These are phyloP conservation scores for Capronia americana DNA, from an alignment of 2,329 filamentous ascomycete species.

Conservation along the genomic window DNA sequence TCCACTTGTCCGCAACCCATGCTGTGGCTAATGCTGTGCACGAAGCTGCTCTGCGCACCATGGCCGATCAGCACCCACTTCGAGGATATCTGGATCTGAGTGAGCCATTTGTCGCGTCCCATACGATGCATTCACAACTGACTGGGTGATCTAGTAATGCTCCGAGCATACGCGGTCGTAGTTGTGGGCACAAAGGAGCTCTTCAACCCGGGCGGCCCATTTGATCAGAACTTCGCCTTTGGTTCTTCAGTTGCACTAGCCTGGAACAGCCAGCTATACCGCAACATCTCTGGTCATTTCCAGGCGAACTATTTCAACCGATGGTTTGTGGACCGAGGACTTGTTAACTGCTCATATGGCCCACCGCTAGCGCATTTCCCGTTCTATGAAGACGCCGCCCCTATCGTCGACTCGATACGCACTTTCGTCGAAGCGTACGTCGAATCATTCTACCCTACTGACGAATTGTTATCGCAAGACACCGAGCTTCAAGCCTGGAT, in stretches of 20 bases:
- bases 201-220: not conserved
- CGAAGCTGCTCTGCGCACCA: not conserved
- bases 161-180: not conserved
- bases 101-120: not conserved
- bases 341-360: not conserved
- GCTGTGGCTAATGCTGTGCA: not conserved
- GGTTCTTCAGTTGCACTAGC: not conserved
- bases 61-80: conserved; percentile 2
- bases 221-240: conserved; percentile 1
- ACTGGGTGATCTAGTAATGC: not conserved
- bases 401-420: not conserved
- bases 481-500: not conserved
- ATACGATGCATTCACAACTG: not conserved
- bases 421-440: not conserved
- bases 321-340: not conserved
- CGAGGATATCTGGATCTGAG: conserved; percentile 4
- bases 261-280: not conserved
- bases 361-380: not conserved
- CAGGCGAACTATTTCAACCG: not conserved
- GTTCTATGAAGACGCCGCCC: not conserved
- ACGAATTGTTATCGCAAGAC: not conserved
- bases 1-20: conserved; percentile 1
- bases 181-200: not conserved
- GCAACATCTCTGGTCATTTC: not conserved
- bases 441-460: not conserved